Evolutionary conservation across 768 basidiomycete genomes (phyloP), one percentile per base, ranked within the genome.

Genomic region (Boletus sp.): DNA sequence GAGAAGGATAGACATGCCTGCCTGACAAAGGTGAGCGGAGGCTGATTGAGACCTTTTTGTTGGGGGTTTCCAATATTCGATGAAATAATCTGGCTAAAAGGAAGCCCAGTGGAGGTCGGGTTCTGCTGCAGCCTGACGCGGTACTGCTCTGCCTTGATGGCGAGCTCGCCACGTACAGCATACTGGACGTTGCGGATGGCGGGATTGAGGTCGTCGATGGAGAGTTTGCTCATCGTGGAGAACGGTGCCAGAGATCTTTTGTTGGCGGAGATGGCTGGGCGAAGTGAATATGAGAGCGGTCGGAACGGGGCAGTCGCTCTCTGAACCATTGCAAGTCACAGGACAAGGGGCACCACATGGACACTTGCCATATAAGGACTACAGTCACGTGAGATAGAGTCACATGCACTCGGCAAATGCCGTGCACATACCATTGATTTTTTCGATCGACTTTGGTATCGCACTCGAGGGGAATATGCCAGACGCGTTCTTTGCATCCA

Each of bases 41-140:
- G 82, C 69, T 99, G 96, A 72, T 98, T 86, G 50, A 99, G 79
- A 0, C 94, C 94, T 62, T 85, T 87, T 73, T 98, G 95, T 73
- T 99, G 96, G 0, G 97, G 96, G 67, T 99, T 98, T 10, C 96
- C 96, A 56, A 99, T 99, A 75, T 98, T 99, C 57, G 93, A 92
- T 29, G 84, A 88, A 70, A 97, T 96, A 72, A 98, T 79, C 62
- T 83, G 82, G 69, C 84, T 81, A 72, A 98, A 99, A 15, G 93
- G 93, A 15, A 98, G 79, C 19, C 75, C 76, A 59, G 81, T 74
- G 53, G 76, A 14, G 3, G 32, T 38, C 15, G 64, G 67, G 23
- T 75, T 73, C 52, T 78, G 72, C 71, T 83, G 81, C 66, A 98
- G 82, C 62, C 78, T 72, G 47, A 86, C 85, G 51, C 88, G 81